A percentile compares a stretch with the other conserved stretches of the same genome.
These are phyloP conservation scores for Neurospora intermedia DNA, from an alignment of 495 filamentous ascomycete genomes.

Conservation along the genomic window DNA sequence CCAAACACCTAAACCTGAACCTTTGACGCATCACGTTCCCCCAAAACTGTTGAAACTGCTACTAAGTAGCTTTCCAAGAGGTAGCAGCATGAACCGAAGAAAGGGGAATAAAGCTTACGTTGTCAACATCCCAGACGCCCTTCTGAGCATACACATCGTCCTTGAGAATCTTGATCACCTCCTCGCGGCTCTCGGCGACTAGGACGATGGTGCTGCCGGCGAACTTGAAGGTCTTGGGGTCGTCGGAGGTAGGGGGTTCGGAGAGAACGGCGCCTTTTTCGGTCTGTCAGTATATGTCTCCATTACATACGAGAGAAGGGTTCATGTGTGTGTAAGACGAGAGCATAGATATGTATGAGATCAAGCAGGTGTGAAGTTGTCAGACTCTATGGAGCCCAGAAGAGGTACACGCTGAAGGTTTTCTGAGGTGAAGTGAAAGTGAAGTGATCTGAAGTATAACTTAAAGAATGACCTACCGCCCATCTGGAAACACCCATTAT, in stretches of 20 bases:
- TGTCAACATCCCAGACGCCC: conserved; percentile 81
- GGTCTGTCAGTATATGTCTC: background rate
- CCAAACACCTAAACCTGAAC: background rate
- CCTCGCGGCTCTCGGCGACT: conserved; percentile 53
- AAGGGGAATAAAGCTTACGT: conserved; percentile 29
- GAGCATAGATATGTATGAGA: too few relatives aligned
- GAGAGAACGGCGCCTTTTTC: conserved; percentile 57
- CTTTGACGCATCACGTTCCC: too few relatives aligned
- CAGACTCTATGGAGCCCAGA: too few relatives aligned
- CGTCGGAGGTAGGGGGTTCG: conserved; percentile 49
- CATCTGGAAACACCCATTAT: conserved; percentile 40
- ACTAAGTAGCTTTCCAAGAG: too few relatives aligned
- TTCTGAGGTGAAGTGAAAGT: too few relatives aligned
- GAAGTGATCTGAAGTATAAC: background rate
- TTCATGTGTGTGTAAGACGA: too few relatives aligned
- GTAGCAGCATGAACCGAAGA: too few relatives aligned
- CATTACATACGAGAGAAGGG: too few relatives aligned
- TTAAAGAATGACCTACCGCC: conserved; percentile 39
- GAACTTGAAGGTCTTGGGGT: conserved; percentile 48
- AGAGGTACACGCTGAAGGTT: too few relatives aligned
- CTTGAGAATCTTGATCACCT: conserved; percentile 53
- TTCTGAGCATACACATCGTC: conserved; percentile 58
- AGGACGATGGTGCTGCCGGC: conserved; percentile 59
- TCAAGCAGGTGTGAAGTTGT: too few relatives aligned
- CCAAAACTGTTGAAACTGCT: too few relatives aligned